Conservation (phyloP, 257 asterid genomes). For the Plantago elongata region DNA sequence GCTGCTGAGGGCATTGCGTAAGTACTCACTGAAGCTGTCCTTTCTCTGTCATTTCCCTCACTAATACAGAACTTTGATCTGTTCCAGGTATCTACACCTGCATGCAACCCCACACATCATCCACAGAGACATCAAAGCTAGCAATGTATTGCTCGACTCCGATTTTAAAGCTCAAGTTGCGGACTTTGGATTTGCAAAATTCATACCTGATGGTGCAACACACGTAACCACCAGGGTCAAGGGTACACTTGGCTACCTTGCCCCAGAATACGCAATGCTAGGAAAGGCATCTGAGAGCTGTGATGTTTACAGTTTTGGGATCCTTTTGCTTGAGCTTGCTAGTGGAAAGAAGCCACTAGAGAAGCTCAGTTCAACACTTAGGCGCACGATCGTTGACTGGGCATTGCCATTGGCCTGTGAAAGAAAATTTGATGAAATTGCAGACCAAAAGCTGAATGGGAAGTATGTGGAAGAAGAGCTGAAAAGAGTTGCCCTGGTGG, state of each 20-base stretch:
- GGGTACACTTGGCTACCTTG: conserved; percentile 93
- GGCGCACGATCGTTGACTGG: conserved; percentile 72
- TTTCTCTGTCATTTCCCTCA: neutral
- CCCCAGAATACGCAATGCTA: conserved; percentile 85
- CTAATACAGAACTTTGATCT: neutral
- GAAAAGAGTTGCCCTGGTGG: conserved; percentile 60
- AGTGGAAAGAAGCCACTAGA: conserved; percentile 86
- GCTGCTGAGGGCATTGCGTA: conserved; percentile 88
- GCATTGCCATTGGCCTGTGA: conserved; percentile 71
- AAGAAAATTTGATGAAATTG: conserved; percentile 56
- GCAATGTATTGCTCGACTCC: conserved; percentile 70
- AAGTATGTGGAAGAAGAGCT: conserved; percentile 71
- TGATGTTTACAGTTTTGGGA: conserved; percentile 88
- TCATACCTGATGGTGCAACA: conserved; percentile 87
- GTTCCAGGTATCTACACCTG: conserved; percentile 72
- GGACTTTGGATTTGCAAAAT: conserved; percentile 83
- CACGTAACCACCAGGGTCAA: conserved; percentile 78
- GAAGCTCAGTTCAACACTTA: conserved; percentile 39
- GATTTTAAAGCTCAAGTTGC: conserved; percentile 81
- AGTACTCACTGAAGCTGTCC: conserved; percentile 26
- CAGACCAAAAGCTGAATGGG: conserved; percentile 57
- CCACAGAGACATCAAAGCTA: conserved; percentile 85
- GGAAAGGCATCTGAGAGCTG: conserved; percentile 90
- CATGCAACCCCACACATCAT: conserved; percentile 83
- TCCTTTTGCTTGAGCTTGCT: conserved; percentile 88